These are phyloP conservation scores for Oropetium thomaeum DNA, from an alignment of 176 grass and related monocot species.

Conservation along the genomic window DNA sequence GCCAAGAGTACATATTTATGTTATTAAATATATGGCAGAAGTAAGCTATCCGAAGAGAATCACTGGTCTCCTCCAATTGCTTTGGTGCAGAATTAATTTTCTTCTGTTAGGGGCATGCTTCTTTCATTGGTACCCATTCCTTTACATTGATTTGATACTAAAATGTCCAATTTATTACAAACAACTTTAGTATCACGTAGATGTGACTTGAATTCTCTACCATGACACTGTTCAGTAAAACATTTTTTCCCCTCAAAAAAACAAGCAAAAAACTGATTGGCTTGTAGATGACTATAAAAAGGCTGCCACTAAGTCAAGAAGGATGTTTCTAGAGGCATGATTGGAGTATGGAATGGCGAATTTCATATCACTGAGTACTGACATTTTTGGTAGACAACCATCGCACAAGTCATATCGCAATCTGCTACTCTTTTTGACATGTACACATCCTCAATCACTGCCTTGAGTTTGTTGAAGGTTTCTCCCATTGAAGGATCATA, in stretches of 20 bases:
- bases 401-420: background rate
- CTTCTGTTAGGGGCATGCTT: background rate
- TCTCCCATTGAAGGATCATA: conserved; percentile 17
- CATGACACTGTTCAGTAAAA: background rate
- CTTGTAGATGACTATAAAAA: conserved; percentile 3
- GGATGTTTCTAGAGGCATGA: conserved; percentile 5
- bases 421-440: background rate
- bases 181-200: background rate
- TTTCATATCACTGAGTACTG: conserved; percentile 12
- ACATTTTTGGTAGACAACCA: background rate
- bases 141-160: background rate
- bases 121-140: background rate
- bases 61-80: background rate
- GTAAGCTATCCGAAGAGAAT: background rate
- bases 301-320: conserved; percentile 15
- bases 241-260: conserved; percentile 16
- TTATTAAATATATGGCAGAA: conserved; percentile 15
- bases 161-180: background rate
- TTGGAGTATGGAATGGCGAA: background rate
- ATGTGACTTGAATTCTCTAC: background rate
- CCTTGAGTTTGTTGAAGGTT: conserved; percentile 2
- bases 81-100: background rate
- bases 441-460: background rate
- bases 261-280: conserved; percentile 6
- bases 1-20: background rate